Evolutionary conservation across 805 yeast genomes (phyloP), one percentile per base, ranked within the genome.

Genomic region (Phaffomyces opuntiae): DNA sequence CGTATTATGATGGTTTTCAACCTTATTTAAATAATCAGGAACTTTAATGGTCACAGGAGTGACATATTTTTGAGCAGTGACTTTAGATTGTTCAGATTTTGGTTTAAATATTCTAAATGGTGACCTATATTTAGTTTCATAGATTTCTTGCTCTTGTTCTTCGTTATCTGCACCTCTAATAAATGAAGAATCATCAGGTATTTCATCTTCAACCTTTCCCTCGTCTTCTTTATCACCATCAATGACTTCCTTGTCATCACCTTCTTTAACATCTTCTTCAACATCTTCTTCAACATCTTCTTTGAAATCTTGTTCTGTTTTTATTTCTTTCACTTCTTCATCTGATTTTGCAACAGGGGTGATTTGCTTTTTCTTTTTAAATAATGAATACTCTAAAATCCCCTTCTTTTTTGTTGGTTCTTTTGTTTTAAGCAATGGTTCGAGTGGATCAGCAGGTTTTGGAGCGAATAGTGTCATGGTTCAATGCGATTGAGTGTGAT

Each of bases 91-190:
- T 17, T 24, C 21, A 9, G 16, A 13, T 26, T 40, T 40, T n/a
- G 33, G 25, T 19, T 40, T 34, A 4, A 7, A 8, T 9, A 42
- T 31, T 47, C 52, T 49, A 36, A 49, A 49, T 29, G 52, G 52
- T 7, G 52, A 49, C 27, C 38, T 34, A n/a, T 49, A 49, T 14
- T 41, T 36, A 35, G 43, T 38, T 17, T 41, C 46, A 7, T 40
- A 42, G 17, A 41, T 44, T n/a, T 39, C 26, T 16, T 12, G 37
- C 19, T 13, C 35, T 21, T 27, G 38, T 12, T 24, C 38, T 36
- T 36, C 9, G 7, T 36, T n/a, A 11, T 36, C 29, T n/a, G 13
- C 32, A 25, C 9, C 39, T 37, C 5, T 25, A 25, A 16, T 17
- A 27, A 38, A 24, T 17, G 40, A 17, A 2, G 33, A 27, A 13